These are phyloP conservation scores for Ramichloridium luteum DNA, from an alignment of 2,329 filamentous ascomycete genomes.

Conservation along the genomic window DNA sequence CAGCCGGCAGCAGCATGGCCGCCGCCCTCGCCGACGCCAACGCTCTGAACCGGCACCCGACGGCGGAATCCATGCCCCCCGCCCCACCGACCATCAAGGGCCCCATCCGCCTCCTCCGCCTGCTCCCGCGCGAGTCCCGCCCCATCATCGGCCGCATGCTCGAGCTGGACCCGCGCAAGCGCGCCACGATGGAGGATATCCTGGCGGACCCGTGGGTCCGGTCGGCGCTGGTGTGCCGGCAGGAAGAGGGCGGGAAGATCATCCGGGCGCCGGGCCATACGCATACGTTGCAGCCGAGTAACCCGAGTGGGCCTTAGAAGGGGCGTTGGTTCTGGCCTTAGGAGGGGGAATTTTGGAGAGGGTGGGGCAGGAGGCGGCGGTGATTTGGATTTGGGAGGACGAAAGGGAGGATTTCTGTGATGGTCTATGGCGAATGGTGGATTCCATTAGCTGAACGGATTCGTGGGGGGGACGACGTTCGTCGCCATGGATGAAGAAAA, in stretches of 20 bases:
- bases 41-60: constrained; percentile 12
- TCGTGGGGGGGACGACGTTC: too few relatives aligned
- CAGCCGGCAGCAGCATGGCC: constrained; percentile 24
- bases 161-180: constrained; percentile 69
- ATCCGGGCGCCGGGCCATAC: constrained; percentile 64
- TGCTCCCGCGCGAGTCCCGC: constrained; percentile 78
- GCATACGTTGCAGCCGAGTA: constrained; percentile 51
- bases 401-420: too few relatives aligned
- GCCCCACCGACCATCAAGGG: constrained; percentile 60
- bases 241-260: constrained; percentile 60
- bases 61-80: constrained; percentile 12
- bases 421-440: too few relatives aligned
- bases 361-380: too few relatives aligned
- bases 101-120: constrained; percentile 75
- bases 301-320: constrained; percentile 16
- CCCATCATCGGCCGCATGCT: constrained; percentile 90
- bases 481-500: too few relatives aligned
- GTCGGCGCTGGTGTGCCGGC: constrained; percentile 70
- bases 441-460: too few relatives aligned
- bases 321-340: too few relatives aligned
- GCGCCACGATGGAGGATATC: constrained; percentile 77
- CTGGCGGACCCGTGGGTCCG: constrained; percentile 83
- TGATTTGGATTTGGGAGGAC: too few relatives aligned
- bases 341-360: too few relatives aligned
- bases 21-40: constrained; percentile 39